Conservation (phyloP, 163 green algal species). For the Scenedesmus sp. region DNA sequence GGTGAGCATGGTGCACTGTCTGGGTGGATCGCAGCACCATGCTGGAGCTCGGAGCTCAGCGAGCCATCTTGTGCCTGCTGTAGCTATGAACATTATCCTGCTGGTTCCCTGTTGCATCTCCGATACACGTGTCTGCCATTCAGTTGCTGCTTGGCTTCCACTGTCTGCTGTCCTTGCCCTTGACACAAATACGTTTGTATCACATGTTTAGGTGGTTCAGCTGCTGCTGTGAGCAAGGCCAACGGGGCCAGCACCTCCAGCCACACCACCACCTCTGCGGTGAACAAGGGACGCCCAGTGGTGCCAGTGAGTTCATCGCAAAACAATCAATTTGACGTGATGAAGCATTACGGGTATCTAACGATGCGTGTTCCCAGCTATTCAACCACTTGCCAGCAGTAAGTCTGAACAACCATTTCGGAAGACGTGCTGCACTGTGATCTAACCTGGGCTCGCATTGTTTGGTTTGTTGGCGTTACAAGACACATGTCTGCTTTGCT, state of each 20-base stretch:
- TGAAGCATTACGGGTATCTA: background rate
- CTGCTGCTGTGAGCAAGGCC: background rate
- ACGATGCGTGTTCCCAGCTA: background rate
- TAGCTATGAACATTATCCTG: background rate
- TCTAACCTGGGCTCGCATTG: background rate
- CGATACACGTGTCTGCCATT: background rate
- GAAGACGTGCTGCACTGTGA: background rate
- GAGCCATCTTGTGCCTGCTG: background rate
- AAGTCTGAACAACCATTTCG: background rate
- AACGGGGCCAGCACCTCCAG: background rate
- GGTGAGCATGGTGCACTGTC: conserved; percentile 1
- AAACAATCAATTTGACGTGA: background rate
- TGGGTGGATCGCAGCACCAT: background rate
- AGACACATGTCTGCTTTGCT: background rate
- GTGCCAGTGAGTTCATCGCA: background rate
- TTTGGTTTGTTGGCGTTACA: background rate
- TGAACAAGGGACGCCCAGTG: conserved; percentile 15
- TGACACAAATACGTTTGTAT: background rate
- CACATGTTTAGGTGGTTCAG: background rate
- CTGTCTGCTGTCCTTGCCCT: background rate
- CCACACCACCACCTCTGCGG: background rate
- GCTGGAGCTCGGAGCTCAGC: background rate
- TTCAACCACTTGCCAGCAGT: background rate
- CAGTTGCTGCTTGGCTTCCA: background rate
- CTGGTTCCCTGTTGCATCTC: background rate